A percentile compares a stretch with the other conserved stretches of the same genome.
These are phyloP conservation scores for Gossypium mustelinum DNA, from an alignment of 345 rosid genomes.

Conservation along the genomic window DNA sequence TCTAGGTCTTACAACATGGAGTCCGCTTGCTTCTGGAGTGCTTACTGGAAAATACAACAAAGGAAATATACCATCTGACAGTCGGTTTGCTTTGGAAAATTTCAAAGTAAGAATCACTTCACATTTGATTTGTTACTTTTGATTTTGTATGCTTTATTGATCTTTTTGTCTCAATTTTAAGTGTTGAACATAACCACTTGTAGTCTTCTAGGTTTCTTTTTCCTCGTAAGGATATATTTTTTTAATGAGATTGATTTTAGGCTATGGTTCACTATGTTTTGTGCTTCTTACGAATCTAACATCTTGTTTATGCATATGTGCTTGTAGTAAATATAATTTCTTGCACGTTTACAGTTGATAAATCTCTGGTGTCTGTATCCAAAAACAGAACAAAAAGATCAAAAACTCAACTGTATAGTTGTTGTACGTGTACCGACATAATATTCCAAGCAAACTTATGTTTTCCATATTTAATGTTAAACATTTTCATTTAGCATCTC, in stretches of 20 bases:
- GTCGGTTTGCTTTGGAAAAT: slow-evolving; percentile 92
- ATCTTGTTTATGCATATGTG: background rate
- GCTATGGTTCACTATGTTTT: background rate
- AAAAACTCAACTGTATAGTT: background rate
- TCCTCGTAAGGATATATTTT: background rate
- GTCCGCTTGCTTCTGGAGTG: slow-evolving; percentile 97
- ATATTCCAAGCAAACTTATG: background rate
- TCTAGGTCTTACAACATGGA: slow-evolving; percentile 95
- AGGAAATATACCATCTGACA: slow-evolving; percentile 81
- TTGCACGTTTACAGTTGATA: no score
- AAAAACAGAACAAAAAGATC: background rate
- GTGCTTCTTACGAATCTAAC: background rate
- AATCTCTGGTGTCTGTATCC: background rate
- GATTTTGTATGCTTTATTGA: background rate
- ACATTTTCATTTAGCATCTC: background rate
- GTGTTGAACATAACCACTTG: background rate
- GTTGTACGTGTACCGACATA: background rate
- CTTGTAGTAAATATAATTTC: background rate
- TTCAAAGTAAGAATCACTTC: slow-evolving; percentile 53
- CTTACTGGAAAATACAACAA: slow-evolving; percentile 95
- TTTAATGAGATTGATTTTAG: background rate
- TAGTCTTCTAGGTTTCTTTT: background rate
- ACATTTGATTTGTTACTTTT: background rate
- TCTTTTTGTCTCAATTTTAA: background rate
- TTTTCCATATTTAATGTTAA: background rate